phyloP scores from a whole-genome alignment of 2,329 filamentous ascomycete species.

The Colletotrichum lupini region DNA sequence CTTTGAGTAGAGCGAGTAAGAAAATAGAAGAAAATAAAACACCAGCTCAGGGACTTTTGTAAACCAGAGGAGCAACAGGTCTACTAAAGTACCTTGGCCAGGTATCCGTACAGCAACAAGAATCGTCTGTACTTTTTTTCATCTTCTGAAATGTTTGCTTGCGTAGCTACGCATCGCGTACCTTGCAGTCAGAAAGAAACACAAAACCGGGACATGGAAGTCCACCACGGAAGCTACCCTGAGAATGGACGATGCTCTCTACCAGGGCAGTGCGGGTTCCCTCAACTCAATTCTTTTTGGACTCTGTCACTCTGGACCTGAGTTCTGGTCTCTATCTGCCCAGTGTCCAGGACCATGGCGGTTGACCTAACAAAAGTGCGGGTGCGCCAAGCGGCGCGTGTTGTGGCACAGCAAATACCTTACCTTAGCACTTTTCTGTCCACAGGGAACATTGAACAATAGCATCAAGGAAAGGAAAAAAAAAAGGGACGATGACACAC shows the following conservation, averaged over 20 bases:
- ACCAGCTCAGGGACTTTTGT: not conserved
- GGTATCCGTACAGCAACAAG: not conserved
- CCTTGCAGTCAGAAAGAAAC: not conserved
- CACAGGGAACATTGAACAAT: not conserved
- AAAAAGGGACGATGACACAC: slow-evolving; percentile 4
- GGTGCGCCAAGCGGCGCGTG: slow-evolving; percentile 23
- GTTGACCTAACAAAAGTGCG: not conserved
- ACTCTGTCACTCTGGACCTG: no score
- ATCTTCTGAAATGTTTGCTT: no score
- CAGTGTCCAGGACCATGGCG: not conserved
- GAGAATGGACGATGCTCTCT: not conserved
- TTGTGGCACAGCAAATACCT: slow-evolving; percentile 20
- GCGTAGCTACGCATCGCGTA: not conserved
- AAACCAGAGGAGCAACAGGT: not conserved
- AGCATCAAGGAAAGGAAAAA: not conserved
- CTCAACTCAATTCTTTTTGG: not conserved
- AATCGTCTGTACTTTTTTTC: not conserved
- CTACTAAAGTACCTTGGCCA: not conserved
- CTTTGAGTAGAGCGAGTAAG: not conserved
- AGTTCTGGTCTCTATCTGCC: no score
- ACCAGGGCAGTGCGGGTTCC: not conserved
- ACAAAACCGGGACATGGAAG: not conserved
- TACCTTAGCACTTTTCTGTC: not conserved
- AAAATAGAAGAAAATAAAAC: not conserved
- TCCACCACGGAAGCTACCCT: not conserved